phyloP scores from a whole-genome alignment of 202 grass and related monocot species.

The Sporobolus alterniflorus region DNA sequence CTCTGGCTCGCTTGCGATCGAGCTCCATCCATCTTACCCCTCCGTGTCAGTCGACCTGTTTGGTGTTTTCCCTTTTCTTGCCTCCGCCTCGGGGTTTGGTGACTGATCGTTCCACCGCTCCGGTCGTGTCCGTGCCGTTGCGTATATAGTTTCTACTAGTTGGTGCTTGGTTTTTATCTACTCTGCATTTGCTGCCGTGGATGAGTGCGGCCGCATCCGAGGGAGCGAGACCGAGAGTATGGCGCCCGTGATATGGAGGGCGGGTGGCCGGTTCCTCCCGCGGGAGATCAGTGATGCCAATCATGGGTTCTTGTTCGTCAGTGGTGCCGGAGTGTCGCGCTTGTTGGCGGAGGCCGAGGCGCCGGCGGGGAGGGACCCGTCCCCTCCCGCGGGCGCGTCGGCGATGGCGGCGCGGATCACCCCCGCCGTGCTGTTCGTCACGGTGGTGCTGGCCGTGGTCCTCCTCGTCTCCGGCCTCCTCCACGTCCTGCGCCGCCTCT shows the following conservation, averaged over 20 bases:
- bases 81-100: conserved; percentile 22
- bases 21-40: not conserved
- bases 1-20: no score
- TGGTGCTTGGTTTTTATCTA: not conserved
- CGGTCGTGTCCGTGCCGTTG: not conserved
- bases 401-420: conserved; percentile 40
- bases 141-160: not conserved
- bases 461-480: conserved; percentile 61
- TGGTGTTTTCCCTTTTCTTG: not conserved
- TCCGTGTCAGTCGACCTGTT: conserved; percentile 25
- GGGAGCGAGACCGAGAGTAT: not conserved
- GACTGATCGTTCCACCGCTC: conserved; percentile 30
- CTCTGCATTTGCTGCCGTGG: not conserved
- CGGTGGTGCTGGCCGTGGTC: conserved; percentile 67
- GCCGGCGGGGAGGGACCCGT: not conserved
- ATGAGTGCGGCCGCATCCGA: conserved; percentile 30
- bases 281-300: not conserved
- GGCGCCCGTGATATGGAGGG: conserved; percentile 16
- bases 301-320: not conserved
- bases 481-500: conserved; percentile 58
- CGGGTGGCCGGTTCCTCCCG: conserved; percentile 1
- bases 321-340: not conserved
- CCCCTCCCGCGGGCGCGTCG: not conserved
- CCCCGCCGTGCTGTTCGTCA: conserved; percentile 66
- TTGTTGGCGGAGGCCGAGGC: not conserved